phyloP scores from a whole-genome alignment of 805 yeast genomes.

The Schizosaccharomyces osmophilus region DNA sequence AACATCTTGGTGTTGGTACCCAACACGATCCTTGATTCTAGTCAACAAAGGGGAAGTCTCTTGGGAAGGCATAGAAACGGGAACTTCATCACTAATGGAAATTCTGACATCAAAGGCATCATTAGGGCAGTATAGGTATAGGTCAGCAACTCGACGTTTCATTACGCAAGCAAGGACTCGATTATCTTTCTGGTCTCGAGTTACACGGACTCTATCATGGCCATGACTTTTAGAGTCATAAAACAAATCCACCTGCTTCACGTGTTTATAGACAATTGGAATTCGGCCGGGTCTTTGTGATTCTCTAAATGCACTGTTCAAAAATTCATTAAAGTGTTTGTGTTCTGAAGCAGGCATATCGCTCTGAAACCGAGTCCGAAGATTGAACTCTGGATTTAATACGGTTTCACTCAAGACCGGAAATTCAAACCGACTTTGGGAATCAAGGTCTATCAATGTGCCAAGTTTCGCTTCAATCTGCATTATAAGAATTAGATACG shows the following conservation, averaged over 20 bases:
- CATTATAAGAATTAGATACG: neutral
- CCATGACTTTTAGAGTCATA: neutral
- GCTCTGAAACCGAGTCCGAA: neutral
- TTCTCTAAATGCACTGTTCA: neutral
- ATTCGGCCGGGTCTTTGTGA: neutral
- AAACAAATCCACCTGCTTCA: neutral
- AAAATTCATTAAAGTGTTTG: neutral
- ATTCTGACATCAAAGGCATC: conserved; percentile 4
- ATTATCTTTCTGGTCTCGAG: neutral
- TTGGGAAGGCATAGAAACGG: conserved; percentile 1
- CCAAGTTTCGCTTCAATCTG: conserved; percentile 7
- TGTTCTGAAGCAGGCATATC: conserved; percentile 1
- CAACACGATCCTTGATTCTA: conserved; percentile 4
- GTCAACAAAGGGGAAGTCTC: neutral
- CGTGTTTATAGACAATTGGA: neutral
- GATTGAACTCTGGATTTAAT: neutral
- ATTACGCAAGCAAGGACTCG: neutral
- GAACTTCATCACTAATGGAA: conserved; percentile 5
- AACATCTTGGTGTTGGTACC: neutral
- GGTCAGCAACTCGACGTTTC: conserved; percentile 4
- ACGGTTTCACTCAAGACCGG: conserved; percentile 6
- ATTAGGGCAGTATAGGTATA: conserved; percentile 5
- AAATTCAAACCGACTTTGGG: conserved; percentile 3
- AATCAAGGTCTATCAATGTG: conserved; percentile 2
- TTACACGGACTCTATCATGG: neutral